A percentile compares a stretch with the other conserved stretches of the same genome.
Evolutionary conservation across 495 filamentous ascomycete genomes (phyloP).

Genomic region (Thozetella sp.): DNA sequence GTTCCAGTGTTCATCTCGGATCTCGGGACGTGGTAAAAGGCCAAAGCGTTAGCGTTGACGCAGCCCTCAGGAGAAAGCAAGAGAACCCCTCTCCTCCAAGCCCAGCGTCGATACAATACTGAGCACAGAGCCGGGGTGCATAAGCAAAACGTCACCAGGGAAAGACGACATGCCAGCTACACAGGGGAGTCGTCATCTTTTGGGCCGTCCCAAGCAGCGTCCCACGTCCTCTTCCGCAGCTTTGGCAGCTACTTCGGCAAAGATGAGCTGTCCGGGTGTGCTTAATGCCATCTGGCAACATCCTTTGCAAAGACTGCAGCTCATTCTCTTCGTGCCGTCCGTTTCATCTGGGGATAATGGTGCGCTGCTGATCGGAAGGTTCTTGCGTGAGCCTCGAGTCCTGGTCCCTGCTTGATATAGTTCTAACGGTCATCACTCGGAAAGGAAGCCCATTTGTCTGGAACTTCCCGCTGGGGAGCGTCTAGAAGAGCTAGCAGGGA

Average conservation of each 20-base stretch:
- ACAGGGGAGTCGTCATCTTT: no score
- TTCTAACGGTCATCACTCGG: not conserved
- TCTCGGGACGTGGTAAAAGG: not conserved
- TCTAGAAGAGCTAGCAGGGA: slow-evolving; percentile 3
- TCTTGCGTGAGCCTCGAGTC: not conserved
- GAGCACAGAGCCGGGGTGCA: not conserved
- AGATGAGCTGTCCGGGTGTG: no score
- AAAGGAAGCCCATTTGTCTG: slow-evolving; percentile 5
- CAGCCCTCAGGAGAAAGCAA: not conserved
- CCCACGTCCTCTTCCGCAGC: no score
- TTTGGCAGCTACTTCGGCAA: no score
- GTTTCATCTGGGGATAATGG: not conserved
- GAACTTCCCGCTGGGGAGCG: not conserved
- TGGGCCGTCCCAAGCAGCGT: no score
- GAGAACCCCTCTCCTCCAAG: not conserved
- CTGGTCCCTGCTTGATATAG: slow-evolving; percentile 1
- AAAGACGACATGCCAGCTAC: not conserved
- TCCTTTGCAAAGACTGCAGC: no score
- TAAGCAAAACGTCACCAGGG: not conserved
- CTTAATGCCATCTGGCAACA: no score
- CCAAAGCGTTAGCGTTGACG: not conserved
- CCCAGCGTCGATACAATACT: no score
- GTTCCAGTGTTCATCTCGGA: not conserved
- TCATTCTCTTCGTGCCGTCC: not conserved
- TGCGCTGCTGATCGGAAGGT: not conserved